Evolutionary conservation across 2,329 filamentous ascomycete genomes (phyloP), one percentile per base, ranked within the genome.

Genomic region (Dactylellina sp.): DNA sequence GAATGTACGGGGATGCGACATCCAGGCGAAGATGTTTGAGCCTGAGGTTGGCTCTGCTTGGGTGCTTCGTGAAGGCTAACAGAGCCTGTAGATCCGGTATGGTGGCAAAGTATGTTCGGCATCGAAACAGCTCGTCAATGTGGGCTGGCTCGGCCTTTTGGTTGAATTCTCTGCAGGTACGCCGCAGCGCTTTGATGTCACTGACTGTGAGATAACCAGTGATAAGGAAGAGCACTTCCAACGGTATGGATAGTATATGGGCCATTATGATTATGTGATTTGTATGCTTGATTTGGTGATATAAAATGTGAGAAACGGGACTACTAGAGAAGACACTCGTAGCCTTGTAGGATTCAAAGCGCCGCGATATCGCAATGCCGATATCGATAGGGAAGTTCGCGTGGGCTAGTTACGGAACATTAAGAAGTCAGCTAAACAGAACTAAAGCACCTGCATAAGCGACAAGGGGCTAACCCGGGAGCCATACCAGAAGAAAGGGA

Each of bases 21-120:
- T 74, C 56, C 5, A 74, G 25, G 18, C 42, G 49, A 1, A 74
- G 70, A 25, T 74, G 70, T 22, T 66, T 74, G n/a, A 74, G 70
- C 1, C 61, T 46, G 20, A 62, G 61, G 24, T 49, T 49, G n/a
- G 49, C 70, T 11, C 53, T 60, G 32, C 70, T 74, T 14, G 70
- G 49, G 20, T 74, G 70, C 24, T 47, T 47, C 7, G 70, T 50
- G 28, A 74, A 59, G n/a, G 47, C 28, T 11, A 74, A 40, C 11
- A 74, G 28, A 18, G 61, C 61, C 25, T 66, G 55, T n/a, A 74
- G 55, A 40, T 74, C 70, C 7, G 55, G 55, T 7, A 74, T 62
- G 5, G 70, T 74, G 18, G 70, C 61, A 53, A 66, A 74, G 16
- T 74, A 74, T 0, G 61, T 66, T 2, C 70, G 61, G 11, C 55